phyloP scores from a whole-genome alignment of 2,329 filamentous ascomycete genomes.

The Paecilomyces sp. region DNA sequence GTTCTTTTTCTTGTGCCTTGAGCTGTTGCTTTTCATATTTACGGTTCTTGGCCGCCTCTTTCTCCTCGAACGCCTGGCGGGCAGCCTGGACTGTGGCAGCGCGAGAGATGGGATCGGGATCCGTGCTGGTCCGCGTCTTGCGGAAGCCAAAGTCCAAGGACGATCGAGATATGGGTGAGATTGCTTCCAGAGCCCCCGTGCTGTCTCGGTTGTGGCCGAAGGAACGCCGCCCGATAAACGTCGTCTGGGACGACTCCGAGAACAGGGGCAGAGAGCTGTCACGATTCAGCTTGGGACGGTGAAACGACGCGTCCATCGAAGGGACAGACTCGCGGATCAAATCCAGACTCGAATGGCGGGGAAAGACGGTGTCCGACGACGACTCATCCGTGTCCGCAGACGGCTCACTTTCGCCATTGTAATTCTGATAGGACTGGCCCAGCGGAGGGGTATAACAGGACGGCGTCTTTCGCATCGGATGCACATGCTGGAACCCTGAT shows the following conservation, averaged over 20 bases:
- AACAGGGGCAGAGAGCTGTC: slow-evolving; percentile 40
- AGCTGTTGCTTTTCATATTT: slow-evolving; percentile 47
- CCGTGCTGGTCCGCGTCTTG: slow-evolving; percentile 43
- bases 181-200: slow-evolving; percentile 42
- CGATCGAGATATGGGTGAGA: slow-evolving; percentile 47
- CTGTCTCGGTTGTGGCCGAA: slow-evolving; percentile 44
- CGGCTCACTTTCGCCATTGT: slow-evolving; percentile 38
- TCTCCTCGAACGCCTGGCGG: slow-evolving; percentile 51
- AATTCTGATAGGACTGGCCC: slow-evolving; percentile 43
- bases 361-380: slow-evolving; percentile 39
- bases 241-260: slow-evolving; percentile 46
- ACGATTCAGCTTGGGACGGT: slow-evolving; percentile 24
- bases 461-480: slow-evolving; percentile 50
- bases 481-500: slow-evolving; percentile 46
- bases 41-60: slow-evolving; percentile 50
- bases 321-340: slow-evolving; percentile 16
- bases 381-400: slow-evolving; percentile 38
- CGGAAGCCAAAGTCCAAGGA: slow-evolving; percentile 52
- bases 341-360: slow-evolving; percentile 14
- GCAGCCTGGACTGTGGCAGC: slow-evolving; percentile 51
- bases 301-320: slow-evolving; percentile 23
- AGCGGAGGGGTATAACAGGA: slow-evolving; percentile 48
- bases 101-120: slow-evolving; percentile 47
- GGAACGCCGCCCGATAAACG: slow-evolving; percentile 43
- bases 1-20: slow-evolving; percentile 40